Evolutionary conservation across 2,329 filamentous ascomycete genomes (phyloP).

Genomic region (Periconia macrospinosa): DNA sequence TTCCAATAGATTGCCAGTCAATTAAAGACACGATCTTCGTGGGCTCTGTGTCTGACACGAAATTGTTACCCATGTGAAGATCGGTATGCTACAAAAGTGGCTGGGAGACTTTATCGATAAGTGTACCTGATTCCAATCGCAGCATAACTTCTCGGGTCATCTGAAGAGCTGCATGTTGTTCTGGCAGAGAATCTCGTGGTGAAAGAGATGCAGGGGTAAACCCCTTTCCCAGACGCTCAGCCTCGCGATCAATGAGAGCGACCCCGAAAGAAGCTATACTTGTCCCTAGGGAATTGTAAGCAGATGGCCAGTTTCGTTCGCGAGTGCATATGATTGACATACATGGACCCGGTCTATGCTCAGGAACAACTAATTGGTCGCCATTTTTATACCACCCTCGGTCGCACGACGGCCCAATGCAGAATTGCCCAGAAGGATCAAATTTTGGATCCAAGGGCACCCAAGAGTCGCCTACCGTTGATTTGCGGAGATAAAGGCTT

Average conservation of each 20-base stretch:
- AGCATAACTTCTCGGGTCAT: too few relatives aligned
- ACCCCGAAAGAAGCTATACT: constrained; percentile 18
- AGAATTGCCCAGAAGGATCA: constrained; percentile 17
- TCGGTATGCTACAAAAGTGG: constrained; percentile 29
- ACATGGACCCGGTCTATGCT: too few relatives aligned
- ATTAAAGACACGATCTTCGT: constrained; percentile 24
- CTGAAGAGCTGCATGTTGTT: too few relatives aligned
- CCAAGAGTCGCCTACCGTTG: constrained; percentile 6
- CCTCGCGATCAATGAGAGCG: constrained; percentile 22
- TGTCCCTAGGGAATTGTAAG: constrained; percentile 11
- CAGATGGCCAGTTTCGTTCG: too few relatives aligned
- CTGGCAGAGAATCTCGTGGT: background rate
- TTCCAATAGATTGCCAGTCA: constrained; percentile 26
- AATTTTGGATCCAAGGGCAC: constrained; percentile 6
- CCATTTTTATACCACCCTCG: constrained; percentile 12
- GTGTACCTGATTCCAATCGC: too few relatives aligned
- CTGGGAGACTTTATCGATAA: too few relatives aligned
- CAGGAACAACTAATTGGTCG: background rate
- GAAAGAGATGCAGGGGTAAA: background rate
- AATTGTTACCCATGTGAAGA: constrained; percentile 42
- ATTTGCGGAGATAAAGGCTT: constrained; percentile 30
- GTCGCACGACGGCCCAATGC: constrained; percentile 21
- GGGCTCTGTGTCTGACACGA: constrained; percentile 16
- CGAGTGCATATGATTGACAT: too few relatives aligned
- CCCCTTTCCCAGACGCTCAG: constrained; percentile 5